These are phyloP conservation scores for Macrocybe gigantea DNA, from an alignment of 768 basidiomycete species.

Conservation along the genomic window DNA sequence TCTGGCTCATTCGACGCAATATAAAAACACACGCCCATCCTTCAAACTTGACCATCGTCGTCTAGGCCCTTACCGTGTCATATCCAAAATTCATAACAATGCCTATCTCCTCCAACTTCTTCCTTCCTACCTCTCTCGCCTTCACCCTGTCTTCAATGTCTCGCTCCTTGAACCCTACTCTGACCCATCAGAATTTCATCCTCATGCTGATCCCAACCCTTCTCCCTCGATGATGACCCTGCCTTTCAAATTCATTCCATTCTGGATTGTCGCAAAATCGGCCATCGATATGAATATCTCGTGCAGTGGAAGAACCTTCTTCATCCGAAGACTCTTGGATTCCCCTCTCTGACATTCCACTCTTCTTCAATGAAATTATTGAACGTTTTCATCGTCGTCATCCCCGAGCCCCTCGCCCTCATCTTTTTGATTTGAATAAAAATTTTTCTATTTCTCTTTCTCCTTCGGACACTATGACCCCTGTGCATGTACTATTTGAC, in stretches of 20 bases:
- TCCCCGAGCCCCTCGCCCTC: constrained; percentile 31
- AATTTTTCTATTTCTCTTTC: too few relatives aligned
- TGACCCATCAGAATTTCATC: constrained; percentile 22
- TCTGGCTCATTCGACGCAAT: constrained; percentile 30
- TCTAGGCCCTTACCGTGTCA: constrained; percentile 20
- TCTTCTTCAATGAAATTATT: constrained; percentile 19
- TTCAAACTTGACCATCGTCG: constrained; percentile 29
- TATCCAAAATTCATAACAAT: constrained; percentile 8
- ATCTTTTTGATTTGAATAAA: constrained; percentile 17
- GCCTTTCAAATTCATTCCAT: constrained; percentile 16
- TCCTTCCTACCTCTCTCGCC: constrained; percentile 22
- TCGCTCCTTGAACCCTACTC: constrained; percentile 28
- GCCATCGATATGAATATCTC: constrained; percentile 28
- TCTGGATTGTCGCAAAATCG: constrained; percentile 26
- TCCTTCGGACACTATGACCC: too few relatives aligned
- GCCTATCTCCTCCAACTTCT: constrained; percentile 22
- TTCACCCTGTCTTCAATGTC: constrained; percentile 34
- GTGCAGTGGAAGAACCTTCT: constrained; percentile 18
- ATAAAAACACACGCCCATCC: constrained; percentile 35
- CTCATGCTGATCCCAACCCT: constrained; percentile 10
- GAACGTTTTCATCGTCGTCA: constrained; percentile 28
- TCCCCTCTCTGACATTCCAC: constrained; percentile 27
- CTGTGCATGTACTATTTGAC: too few relatives aligned
- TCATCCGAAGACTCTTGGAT: constrained; percentile 29
- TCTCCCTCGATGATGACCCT: constrained; percentile 12